Conservation (phyloP, 148 eudicot genomes). For the Heliosperma pusillum region DNA sequence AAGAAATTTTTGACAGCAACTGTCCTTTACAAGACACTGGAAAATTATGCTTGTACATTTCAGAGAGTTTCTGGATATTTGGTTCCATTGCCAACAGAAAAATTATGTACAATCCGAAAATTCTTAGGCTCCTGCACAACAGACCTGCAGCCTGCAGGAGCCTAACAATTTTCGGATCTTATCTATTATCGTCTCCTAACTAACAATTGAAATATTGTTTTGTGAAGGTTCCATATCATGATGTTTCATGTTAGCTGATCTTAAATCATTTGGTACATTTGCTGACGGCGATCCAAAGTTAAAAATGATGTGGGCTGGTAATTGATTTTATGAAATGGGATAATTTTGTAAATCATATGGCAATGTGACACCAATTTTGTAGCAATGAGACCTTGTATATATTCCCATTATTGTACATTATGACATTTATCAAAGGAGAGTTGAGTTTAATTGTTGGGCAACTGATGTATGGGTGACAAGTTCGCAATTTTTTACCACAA, state of each 20-base stretch:
- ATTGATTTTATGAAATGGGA: constrained; percentile 5
- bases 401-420: constrained; percentile 10
- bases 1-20: no score
- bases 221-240: not conserved
- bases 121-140: no score
- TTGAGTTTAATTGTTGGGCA: not conserved
- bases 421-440: not conserved
- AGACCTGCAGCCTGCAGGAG: constrained; percentile 19
- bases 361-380: constrained; percentile 9
- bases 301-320: not conserved
- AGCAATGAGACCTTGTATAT: not conserved
- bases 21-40: no score
- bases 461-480: not conserved
- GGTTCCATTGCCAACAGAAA: not conserved
- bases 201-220: not conserved
- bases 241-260: not conserved
- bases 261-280: not conserved
- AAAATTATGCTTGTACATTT: no score
- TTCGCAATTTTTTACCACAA: not conserved
- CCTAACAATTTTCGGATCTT: not conserved
- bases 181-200: no score
- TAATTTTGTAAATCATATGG: constrained; percentile 3
- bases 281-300: not conserved
- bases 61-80: no score
- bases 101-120: not conserved